Evolutionary conservation across 2,329 filamentous ascomycete genomes (phyloP).

Genomic region (Venturia carpophila): DNA sequence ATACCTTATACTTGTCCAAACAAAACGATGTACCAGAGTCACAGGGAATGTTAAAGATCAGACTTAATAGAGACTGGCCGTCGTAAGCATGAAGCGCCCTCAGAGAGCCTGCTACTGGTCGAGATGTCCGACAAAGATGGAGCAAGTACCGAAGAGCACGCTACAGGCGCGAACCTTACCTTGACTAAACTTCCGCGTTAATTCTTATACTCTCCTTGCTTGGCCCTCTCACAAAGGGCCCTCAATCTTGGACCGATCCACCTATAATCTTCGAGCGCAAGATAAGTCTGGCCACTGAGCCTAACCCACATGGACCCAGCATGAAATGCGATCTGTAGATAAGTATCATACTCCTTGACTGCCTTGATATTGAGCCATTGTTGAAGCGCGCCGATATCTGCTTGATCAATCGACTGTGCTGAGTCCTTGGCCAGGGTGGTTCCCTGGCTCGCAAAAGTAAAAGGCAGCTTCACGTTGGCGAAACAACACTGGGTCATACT

Average conservation of each 20-base stretch:
- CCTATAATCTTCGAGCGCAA: constrained; percentile 70
- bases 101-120: not conserved
- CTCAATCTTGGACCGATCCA: constrained; percentile 56
- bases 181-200: not conserved
- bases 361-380: constrained; percentile 34
- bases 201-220: constrained; percentile 10
- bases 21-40: no score
- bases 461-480: constrained; percentile 65
- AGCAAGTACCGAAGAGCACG: not conserved
- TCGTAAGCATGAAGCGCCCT: not conserved
- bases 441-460: constrained; percentile 38
- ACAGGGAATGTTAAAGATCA: no score
- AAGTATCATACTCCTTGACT: constrained; percentile 60
- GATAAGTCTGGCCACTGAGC: constrained; percentile 73
- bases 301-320: constrained; percentile 59
- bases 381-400: constrained; percentile 18
- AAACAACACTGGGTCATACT: constrained; percentile 61
- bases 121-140: not conserved
- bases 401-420: constrained; percentile 12
- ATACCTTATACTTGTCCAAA: no score
- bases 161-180: no score
- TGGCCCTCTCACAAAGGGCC: constrained; percentile 46
- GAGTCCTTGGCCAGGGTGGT: constrained; percentile 21
- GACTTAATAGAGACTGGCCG: not conserved
- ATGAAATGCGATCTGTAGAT: constrained; percentile 57